A percentile compares a stretch with the other conserved stretches of the same genome.
Evolutionary conservation across 1,284 basidiomycete species (phyloP).

Genomic region (Serendipita sp.): DNA sequence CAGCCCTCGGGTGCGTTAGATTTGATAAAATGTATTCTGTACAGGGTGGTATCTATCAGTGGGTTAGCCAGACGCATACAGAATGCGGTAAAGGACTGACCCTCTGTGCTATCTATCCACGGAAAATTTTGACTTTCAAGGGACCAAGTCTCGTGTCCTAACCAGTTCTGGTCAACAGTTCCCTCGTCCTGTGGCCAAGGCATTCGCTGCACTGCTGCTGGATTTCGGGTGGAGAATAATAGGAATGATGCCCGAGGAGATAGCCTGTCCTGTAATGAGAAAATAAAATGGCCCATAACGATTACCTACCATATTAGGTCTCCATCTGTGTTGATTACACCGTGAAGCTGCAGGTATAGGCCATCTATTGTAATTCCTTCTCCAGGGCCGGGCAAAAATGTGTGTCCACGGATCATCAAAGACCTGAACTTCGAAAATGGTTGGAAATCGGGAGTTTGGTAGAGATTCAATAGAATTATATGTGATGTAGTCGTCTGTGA

Average conservation of each 20-base stretch:
- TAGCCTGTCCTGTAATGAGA: slow-evolving; percentile 30
- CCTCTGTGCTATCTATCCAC: slow-evolving; percentile 58
- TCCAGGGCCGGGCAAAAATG: slow-evolving; percentile 65
- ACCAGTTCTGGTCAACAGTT: slow-evolving; percentile 24
- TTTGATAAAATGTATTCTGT: slow-evolving; percentile 41
- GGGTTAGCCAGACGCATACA: neutral
- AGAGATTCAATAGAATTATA: slow-evolving; percentile 60
- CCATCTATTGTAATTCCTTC: slow-evolving; percentile 55
- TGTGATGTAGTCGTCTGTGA: slow-evolving; percentile 61
- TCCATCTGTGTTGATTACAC: slow-evolving; percentile 69
- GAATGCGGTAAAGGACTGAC: slow-evolving; percentile 26
- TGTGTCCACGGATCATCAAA: slow-evolving; percentile 39
- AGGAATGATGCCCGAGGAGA: slow-evolving; percentile 56
- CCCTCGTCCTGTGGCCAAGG: slow-evolving; percentile 56
- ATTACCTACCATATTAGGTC: slow-evolving; percentile 45
- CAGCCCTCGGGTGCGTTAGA: slow-evolving; percentile 54
- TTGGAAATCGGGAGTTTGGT: slow-evolving; percentile 35
- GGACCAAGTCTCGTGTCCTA: slow-evolving; percentile 54
- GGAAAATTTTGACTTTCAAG: slow-evolving; percentile 53
- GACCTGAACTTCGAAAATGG: slow-evolving; percentile 42
- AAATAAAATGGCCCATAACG: slow-evolving; percentile 4
- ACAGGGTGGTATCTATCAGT: slow-evolving; percentile 36
- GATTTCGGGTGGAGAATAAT: slow-evolving; percentile 54
- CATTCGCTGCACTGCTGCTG: slow-evolving; percentile 60
- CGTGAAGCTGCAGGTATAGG: slow-evolving; percentile 58